phyloP scores from a whole-genome alignment of 2,329 filamentous ascomycete species.

The Xenosphaeropsis pyriputrescens region DNA sequence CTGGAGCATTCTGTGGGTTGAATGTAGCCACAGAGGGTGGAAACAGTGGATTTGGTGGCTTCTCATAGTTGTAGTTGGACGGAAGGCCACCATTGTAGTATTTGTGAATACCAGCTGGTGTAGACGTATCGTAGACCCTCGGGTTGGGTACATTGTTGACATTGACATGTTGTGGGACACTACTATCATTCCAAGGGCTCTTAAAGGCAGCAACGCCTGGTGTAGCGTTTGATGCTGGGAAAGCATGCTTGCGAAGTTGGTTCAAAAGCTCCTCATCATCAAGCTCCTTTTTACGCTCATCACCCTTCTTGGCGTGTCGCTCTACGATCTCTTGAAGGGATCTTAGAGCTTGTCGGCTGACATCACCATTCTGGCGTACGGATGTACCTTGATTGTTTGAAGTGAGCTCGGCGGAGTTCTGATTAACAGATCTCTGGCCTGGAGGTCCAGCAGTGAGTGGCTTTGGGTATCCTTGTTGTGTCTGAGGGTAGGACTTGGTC shows the following conservation, averaged over 20 bases:
- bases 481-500: not conserved
- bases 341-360: not conserved
- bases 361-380: not conserved
- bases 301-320: not conserved
- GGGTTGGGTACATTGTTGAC: not conserved
- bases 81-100: not conserved
- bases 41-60: too few relatives aligned
- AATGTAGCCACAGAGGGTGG: too few relatives aligned
- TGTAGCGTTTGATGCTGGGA: not conserved
- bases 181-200: not conserved
- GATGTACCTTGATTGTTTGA: slow-evolving; percentile 2
- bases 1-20: too few relatives aligned
- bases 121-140: not conserved
- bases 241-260: not conserved
- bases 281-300: not conserved
- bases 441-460: slow-evolving; percentile 20
- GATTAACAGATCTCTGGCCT: slow-evolving; percentile 9
- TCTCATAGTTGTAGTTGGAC: not conserved
- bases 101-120: not conserved
- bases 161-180: too few relatives aligned
- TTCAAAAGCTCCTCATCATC: not conserved
- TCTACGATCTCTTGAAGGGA: not conserved
- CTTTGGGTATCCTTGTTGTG: slow-evolving; percentile 13
- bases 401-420: too few relatives aligned
- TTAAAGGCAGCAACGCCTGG: not conserved